Base-by-base conservation (phyloP, 179 eudicot species). In the Spergularia azorica region DNA sequence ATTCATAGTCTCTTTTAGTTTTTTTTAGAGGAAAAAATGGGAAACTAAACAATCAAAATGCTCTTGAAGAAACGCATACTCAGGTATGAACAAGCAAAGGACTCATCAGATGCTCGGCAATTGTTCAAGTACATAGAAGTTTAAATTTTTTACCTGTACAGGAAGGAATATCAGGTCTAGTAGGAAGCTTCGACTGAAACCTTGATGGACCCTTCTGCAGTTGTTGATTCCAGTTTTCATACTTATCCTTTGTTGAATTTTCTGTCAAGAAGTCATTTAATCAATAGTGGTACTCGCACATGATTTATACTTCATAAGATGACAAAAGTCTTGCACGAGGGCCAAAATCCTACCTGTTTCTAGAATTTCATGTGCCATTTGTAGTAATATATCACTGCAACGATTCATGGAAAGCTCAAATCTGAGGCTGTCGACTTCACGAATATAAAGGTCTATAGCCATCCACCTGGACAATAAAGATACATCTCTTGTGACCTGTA, bases 401-500 rank as follows among this genome's bases (percentile, higher is more conserved):
- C 84, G 86, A 73, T 80, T 88, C 88, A 90, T 87, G 70, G 98
- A 94, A 79, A 94, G 96, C 86, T 94, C 98, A 80, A 94, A 94
- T 89, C 94, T 94, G 64, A 92, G 97, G 79, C 80, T 84, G 76
- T 94, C 98, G 62, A 94, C 84, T 82, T 94, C 98, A 55, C 97
- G 87, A 51, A 92, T 83, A 82, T 90, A 92, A 64, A 94, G 96
- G 90, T 94, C 98, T 80, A 87, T 77, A 79, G 95, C 94, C 98
- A 94, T 94, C 98, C 98, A 94, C 84, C 92, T 88, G 36, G 98
- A 92, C 82, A 94, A 79, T 72, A 94, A 92, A 77, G 96, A 87
- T 63, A 94, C 96, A 76, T 92, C 89, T 76, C 84, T 87, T 73
- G 98, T 92, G 68, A 92, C 98, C 98, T 94, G 86, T 79, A 82